Evolutionary conservation across 306 rosid species (phyloP).

Genomic region (Carpinus fangiana): DNA sequence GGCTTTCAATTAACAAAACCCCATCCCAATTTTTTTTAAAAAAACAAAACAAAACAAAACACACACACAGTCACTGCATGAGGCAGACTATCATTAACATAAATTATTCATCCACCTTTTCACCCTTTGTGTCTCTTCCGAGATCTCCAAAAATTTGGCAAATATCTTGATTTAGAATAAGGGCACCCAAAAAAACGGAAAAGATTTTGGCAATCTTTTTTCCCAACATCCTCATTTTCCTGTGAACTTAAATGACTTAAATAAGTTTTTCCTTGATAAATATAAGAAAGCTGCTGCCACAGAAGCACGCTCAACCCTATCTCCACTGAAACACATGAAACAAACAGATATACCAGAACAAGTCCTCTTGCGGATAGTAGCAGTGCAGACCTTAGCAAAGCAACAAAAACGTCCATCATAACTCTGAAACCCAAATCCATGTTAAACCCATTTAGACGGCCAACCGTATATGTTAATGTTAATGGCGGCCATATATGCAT

Average conservation of each 20-base stretch:
- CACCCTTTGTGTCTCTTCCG: slow-evolving; percentile 57
- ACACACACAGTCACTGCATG: not conserved
- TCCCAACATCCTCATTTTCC: slow-evolving; percentile 42
- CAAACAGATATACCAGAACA: slow-evolving; percentile 68
- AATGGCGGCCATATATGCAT: slow-evolving; percentile 61
- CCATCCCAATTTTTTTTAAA: not conserved
- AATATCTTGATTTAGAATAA: slow-evolving; percentile 49
- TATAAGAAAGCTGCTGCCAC: slow-evolving; percentile 86
- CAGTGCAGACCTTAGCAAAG: slow-evolving; percentile 57
- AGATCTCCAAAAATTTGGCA: slow-evolving; percentile 49
- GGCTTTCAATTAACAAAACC: not conserved
- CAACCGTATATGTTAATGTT: slow-evolving; percentile 28
- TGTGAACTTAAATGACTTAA: slow-evolving; percentile 57
- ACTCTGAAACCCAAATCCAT: slow-evolving; percentile 30
- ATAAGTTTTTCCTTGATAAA: slow-evolving; percentile 78
- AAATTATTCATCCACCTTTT: slow-evolving; percentile 6
- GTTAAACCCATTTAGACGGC: slow-evolving; percentile 28
- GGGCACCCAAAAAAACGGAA: slow-evolving; percentile 72
- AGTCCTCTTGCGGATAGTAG: slow-evolving; percentile 75
- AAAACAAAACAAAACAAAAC: no score
- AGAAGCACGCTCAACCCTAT: slow-evolving; percentile 76
- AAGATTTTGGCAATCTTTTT: slow-evolving; percentile 77
- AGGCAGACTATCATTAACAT: slow-evolving; percentile 18
- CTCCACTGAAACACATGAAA: slow-evolving; percentile 69
- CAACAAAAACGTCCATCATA: slow-evolving; percentile 38